Conservation (phyloP, 805 yeast genomes). For the Kodamaea hsintzibuensis region DNA sequence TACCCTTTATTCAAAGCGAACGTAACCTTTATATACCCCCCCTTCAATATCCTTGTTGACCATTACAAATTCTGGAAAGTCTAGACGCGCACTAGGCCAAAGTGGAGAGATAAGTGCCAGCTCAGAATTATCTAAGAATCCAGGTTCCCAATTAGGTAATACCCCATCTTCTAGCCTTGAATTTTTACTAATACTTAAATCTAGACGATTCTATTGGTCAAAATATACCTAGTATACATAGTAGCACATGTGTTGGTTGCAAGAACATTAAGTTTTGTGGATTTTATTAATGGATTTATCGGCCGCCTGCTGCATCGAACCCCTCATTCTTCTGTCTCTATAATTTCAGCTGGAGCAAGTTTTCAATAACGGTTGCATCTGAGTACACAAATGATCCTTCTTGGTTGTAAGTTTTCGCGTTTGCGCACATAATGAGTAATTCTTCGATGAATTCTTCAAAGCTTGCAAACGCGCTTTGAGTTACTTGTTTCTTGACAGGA, state of each 20-base stretch:
- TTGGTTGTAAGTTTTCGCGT: conserved; percentile 75
- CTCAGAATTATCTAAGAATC: neutral
- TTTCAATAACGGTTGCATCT: conserved; percentile 54
- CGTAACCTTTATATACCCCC: neutral
- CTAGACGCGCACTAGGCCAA: neutral
- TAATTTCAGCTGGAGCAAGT: conserved; percentile 21
- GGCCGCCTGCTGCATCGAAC: neutral
- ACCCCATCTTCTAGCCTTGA: neutral
- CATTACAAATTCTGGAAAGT: neutral
- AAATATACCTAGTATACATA: neutral
- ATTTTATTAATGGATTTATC: neutral
- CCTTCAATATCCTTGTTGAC: neutral
- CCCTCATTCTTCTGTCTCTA: neutral
- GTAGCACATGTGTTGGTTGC: neutral
- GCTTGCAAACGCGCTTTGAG: conserved; percentile 34
- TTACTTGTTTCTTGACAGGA: conserved; percentile 52
- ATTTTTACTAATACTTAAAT: neutral
- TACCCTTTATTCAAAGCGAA: neutral
- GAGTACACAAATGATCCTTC: conserved; percentile 61
- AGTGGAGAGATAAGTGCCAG: neutral
- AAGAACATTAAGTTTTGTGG: neutral
- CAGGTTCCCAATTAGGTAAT: neutral
- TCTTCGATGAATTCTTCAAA: conserved; percentile 57
- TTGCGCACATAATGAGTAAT: conserved; percentile 63
- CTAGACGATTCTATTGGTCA: neutral